A percentile compares a stretch with the other conserved stretches of the same genome.
phyloP scores from a whole-genome alignment of 352 stramenopile species.

The Phytophthora sp. region DNA sequence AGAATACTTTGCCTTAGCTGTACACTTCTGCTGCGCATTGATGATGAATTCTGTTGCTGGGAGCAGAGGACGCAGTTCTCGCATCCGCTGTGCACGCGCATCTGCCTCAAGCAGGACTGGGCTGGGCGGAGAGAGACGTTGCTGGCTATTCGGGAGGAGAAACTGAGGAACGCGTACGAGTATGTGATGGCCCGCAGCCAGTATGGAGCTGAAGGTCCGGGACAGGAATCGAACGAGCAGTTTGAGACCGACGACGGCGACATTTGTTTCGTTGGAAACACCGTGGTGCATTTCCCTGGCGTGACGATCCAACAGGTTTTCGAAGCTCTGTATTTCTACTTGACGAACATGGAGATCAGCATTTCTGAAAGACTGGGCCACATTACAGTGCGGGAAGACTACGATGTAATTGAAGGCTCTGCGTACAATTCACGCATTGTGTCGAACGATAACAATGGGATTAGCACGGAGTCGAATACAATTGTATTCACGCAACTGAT shows the following conservation, averaged over 20 bases:
- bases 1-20: too few species aligned
- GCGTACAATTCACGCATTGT: constrained; percentile 38
- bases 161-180: constrained; percentile 22
- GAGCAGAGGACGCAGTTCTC: constrained; percentile 17
- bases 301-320: constrained; percentile 41
- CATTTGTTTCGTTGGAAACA: constrained; percentile 26
- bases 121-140: constrained; percentile 18
- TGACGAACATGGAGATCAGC: constrained; percentile 54
- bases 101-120: constrained; percentile 27
- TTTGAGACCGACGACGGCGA: constrained; percentile 35
- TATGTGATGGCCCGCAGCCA: constrained; percentile 23
- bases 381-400: constrained; percentile 27
- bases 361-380: constrained; percentile 37
- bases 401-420: constrained; percentile 22
- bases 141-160: constrained; percentile 14
- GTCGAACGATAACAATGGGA: constrained; percentile 14
- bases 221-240: constrained; percentile 24
- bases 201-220: neutral
- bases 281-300: constrained; percentile 33
- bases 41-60: neutral
- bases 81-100: constrained; percentile 29
- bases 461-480: constrained; percentile 33
- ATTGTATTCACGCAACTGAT: constrained; percentile 29
- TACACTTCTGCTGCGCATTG: neutral
- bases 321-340: constrained; percentile 41